phyloP scores from a whole-genome alignment of 768 basidiomycete genomes.

The Suillus spraguei region DNA sequence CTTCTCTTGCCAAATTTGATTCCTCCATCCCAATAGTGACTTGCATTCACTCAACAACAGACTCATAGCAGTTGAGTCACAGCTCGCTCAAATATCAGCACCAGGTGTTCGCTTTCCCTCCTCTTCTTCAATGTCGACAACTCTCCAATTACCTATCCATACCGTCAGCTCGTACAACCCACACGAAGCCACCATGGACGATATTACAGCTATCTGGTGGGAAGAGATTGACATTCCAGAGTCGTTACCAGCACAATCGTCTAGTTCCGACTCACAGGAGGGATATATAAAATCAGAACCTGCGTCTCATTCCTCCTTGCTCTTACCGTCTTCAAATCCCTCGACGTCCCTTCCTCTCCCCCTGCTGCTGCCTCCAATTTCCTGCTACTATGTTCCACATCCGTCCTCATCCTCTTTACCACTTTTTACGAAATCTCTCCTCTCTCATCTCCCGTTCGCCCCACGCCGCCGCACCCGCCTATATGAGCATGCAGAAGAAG shows the following conservation, averaged over 20 bases:
- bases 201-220: conserved; percentile 63
- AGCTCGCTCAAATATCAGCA: conserved; percentile 50
- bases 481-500: conserved; percentile 41
- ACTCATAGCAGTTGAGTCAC: conserved; percentile 67
- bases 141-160: conserved; percentile 36
- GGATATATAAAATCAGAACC: conserved; percentile 41
- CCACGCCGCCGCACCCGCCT: conserved; percentile 40
- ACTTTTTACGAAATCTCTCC: conserved; percentile 40
- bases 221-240: conserved; percentile 47
- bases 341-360: conserved; percentile 23
- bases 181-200: conserved; percentile 43
- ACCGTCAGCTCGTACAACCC: conserved; percentile 39
- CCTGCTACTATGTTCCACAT: conserved; percentile 23
- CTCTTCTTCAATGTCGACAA: conserved; percentile 22
- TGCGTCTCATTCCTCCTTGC: conserved; percentile 16
- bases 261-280: conserved; percentile 17
- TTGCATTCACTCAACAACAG: conserved; percentile 84
- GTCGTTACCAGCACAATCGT: conserved; percentile 17
- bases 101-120: conserved; percentile 28
- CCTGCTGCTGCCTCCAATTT: conserved; percentile 22
- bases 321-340: conserved; percentile 21
- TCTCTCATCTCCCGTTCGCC: conserved; percentile 43
- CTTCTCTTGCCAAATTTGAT: background rate
- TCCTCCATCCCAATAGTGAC: conserved; percentile 47
- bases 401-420: conserved; percentile 29